Percentiles rank a stretch among this genome's conserved stretches.
Evolutionary conservation across 768 basidiomycete genomes (phyloP).

Genomic region (Suillus decipiens): DNA sequence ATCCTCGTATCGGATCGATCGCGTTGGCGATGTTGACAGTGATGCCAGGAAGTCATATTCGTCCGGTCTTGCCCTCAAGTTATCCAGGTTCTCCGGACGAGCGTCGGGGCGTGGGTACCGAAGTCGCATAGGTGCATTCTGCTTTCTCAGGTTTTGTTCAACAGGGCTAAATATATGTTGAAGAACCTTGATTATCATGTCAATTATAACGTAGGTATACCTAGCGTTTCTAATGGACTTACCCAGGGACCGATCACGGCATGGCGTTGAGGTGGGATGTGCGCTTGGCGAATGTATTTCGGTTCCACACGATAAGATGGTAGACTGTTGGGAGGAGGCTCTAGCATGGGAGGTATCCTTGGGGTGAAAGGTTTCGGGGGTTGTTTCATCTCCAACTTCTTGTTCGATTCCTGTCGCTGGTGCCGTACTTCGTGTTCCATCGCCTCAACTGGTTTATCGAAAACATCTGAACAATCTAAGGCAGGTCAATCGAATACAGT

Average conservation of each 20-base stretch:
- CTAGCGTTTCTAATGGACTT: slow-evolving; percentile 19
- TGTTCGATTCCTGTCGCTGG: slow-evolving; percentile 23
- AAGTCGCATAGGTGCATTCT: slow-evolving; percentile 44
- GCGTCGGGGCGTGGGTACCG: slow-evolving; percentile 24
- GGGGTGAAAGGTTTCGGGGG: slow-evolving; percentile 37
- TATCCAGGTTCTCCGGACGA: slow-evolving; percentile 9
- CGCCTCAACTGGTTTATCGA: slow-evolving; percentile 46
- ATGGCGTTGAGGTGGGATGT: slow-evolving; percentile 55
- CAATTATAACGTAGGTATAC: slow-evolving; percentile 1
- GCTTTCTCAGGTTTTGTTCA: slow-evolving; percentile 38
- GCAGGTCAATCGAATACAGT: slow-evolving; percentile 12
- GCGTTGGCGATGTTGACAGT: slow-evolving; percentile 43
- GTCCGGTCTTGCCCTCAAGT: slow-evolving; percentile 30
- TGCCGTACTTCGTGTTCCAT: slow-evolving; percentile 51
- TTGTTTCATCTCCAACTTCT: slow-evolving; percentile 25
- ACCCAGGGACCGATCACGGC: slow-evolving; percentile 56
- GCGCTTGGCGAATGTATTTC: slow-evolving; percentile 42
- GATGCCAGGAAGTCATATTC: slow-evolving; percentile 56
- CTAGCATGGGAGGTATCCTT: slow-evolving; percentile 32
- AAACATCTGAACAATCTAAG: slow-evolving; percentile 55
- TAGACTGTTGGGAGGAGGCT: slow-evolving; percentile 42
- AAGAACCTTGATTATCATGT: slow-evolving; percentile 39
- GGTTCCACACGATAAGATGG: slow-evolving; percentile 55
- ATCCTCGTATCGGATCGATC: slow-evolving; percentile 43
- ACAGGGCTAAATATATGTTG: slow-evolving; percentile 44